Base-by-base conservation (phyloP, 768 basidiomycete species). In the Trametes gibbosa region DNA sequence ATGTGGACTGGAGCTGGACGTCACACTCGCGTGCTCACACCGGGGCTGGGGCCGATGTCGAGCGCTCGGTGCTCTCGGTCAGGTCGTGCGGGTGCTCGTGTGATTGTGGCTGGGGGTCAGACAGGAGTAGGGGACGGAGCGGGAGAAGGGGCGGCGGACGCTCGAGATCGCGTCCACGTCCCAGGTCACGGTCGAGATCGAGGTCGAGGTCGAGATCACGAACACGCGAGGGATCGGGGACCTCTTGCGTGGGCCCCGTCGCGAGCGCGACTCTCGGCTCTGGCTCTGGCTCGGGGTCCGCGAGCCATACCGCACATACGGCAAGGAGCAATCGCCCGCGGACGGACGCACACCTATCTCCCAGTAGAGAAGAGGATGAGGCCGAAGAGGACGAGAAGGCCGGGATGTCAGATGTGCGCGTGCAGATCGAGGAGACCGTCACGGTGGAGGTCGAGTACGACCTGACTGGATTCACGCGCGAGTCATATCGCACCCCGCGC, bases 401-500 rank as follows among this genome's bases (percentile, higher is more conserved):
- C 35, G 34, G 43, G 21, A 47, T 42, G 17, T 32, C 62, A 47
- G 63, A 63, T 21, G 49, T 72, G 50, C 56, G 59, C 27, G 68
- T 69, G 45, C 60, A 59, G 56, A 50, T 69, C 55, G 62, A 67
- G 56, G 64, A 60, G 32, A 62, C 50, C 21, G 60, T 66, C n/a
- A 65, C 56, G 41, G 65, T 69, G 12, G 63, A 60, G 62, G 48
- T 54, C 34, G 57, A 61, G 50, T 61, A 62, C 24, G 65, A 63
- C 48, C 42, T 58, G 37, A 47, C 46, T 23, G 54, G 58, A 56
- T 55, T 29, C 57, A 52, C 46, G n/a, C 53, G 52, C 23, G 67
- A 66, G 63, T 46, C 61, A 47, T 66, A 68, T 32, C 60, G 63
- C 43, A 56, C 51, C 37, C 65, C 63, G 32, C 42, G 61, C 47